phyloP scores from a whole-genome alignment of 1,139 yeast species.

The Yamadazyma diospyri region DNA sequence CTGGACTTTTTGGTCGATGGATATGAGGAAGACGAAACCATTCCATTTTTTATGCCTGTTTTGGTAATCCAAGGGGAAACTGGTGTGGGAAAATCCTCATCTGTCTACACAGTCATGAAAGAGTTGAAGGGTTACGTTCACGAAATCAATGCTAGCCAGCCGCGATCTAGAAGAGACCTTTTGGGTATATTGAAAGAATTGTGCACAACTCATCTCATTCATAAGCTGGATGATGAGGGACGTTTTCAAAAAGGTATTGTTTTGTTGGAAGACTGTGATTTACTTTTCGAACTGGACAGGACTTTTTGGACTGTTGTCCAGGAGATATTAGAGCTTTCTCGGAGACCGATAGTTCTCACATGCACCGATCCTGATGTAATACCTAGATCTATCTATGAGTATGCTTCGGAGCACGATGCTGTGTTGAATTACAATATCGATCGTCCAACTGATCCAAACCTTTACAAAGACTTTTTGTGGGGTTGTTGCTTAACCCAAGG shows the following conservation, averaged over 20 bases:
- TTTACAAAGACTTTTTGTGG: conserved; percentile 32
- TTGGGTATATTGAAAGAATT: conserved; percentile 66
- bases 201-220: conserved; percentile 81
- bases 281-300: conserved; percentile 73
- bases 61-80: conserved; percentile 67
- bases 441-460: conserved; percentile 16
- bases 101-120: conserved; percentile 66
- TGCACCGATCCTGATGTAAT: conserved; percentile 56
- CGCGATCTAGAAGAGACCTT: conserved; percentile 71
- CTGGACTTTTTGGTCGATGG: conserved; percentile 34
- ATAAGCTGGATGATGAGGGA: conserved; percentile 33
- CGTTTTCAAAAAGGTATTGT: conserved; percentile 64
- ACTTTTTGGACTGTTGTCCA: conserved; percentile 77
- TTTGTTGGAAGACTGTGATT: conserved; percentile 82
- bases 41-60: conserved; percentile 51
- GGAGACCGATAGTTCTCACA: conserved; percentile 79
- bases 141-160: conserved; percentile 74
- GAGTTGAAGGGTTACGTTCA: conserved; percentile 70
- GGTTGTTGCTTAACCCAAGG: conserved; percentile 39
- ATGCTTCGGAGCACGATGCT: conserved; percentile 42
- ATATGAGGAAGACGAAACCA: conserved; percentile 18
- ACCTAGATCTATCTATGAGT: conserved; percentile 50
- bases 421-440: conserved; percentile 24
- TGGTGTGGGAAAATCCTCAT: conserved; percentile 78
- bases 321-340: conserved; percentile 59